Conservation (phyloP, 2,329 filamentous ascomycete species). For the Metarhizium sp. region DNA sequence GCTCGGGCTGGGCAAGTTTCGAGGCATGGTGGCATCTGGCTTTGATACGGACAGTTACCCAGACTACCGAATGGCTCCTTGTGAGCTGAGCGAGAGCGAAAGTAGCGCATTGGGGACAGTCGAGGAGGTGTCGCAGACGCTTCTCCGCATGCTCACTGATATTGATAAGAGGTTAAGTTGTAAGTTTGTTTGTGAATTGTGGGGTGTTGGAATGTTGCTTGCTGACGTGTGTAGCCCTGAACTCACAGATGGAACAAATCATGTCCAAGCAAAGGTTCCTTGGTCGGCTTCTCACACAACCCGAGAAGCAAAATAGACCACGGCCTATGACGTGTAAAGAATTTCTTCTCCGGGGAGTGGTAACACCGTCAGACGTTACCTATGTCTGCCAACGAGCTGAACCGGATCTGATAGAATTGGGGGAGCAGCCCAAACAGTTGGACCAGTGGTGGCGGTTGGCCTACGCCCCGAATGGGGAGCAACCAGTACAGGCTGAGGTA, state of each 20-base stretch:
- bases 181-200: conserved; percentile 15
- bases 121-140: conserved; percentile 23
- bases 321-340: conserved; percentile 32
- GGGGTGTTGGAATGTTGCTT: background rate
- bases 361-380: conserved; percentile 33
- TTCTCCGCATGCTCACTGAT: conserved; percentile 23
- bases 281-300: conserved; percentile 28
- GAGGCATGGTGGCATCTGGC: conserved; percentile 25
- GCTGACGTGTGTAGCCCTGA: conserved; percentile 20
- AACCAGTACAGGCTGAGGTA: conserved; percentile 42
- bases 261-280: conserved; percentile 27
- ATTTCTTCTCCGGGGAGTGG: conserved; percentile 43
- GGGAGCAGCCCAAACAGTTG: conserved; percentile 16
- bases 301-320: conserved; percentile 25
- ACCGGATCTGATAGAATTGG: conserved; percentile 32
- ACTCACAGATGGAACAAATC: conserved; percentile 21
- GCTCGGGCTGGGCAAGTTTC: conserved; percentile 24
- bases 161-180: conserved; percentile 24
- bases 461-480: conserved; percentile 27
- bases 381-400: conserved; percentile 40
- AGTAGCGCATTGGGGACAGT: conserved; percentile 18
- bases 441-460: conserved; percentile 51
- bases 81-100: conserved; percentile 23
- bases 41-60: conserved; percentile 29
- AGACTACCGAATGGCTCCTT: conserved; percentile 30